Base-by-base conservation (phyloP, 176 grass and related monocot species). In the Musa troglodytarum region DNA sequence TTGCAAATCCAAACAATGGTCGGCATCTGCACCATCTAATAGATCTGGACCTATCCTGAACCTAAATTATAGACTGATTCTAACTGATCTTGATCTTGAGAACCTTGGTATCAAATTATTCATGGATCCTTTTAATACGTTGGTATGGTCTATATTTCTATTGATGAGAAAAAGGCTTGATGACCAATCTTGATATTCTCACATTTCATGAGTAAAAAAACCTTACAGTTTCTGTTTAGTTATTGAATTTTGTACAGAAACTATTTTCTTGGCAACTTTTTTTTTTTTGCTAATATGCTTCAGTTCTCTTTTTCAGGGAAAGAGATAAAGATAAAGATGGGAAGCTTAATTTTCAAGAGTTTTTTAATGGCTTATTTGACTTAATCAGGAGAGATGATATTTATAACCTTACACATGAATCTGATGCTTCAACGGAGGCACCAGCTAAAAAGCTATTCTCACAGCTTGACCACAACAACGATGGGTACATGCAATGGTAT, bases 341-440 rank as follows among this genome's bases (percentile, higher is more conserved):
- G 21, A 93, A 87, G 78, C 88, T 99, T 69, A 87, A 85, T 77
- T 99, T 99, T 79, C 86, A 94, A 83, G 90, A 99, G 65, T 99
- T 83, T 79, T 90, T 88, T 75, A 16, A 43, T 57, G 84, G 77
- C 20, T 73, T 94, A 65, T 86, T 89, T 79, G 91, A 86, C 58
- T 77, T 83, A 72, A 78, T 99, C 81, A 81, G 84, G 75, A 88
- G 87, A 82, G 78, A 78, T 16, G 86, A 89, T 69, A 54, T 77
- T 56, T 49, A 67, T 75, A 77, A 85, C 77, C 80, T 43, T 43
- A 43, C 34, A 43, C 34, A 43, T 43, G 34, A 82, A 82, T 83
- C 87, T 63, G 81, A 89, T 80, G 68, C 86, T 82, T 81, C 75
- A 43, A 43, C 34, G 0, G 34, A 43, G 10, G 84, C 51, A 79